phyloP scores from a whole-genome alignment of 352 stramenopile species.

The Globisporangium megalacanthum region DNA sequence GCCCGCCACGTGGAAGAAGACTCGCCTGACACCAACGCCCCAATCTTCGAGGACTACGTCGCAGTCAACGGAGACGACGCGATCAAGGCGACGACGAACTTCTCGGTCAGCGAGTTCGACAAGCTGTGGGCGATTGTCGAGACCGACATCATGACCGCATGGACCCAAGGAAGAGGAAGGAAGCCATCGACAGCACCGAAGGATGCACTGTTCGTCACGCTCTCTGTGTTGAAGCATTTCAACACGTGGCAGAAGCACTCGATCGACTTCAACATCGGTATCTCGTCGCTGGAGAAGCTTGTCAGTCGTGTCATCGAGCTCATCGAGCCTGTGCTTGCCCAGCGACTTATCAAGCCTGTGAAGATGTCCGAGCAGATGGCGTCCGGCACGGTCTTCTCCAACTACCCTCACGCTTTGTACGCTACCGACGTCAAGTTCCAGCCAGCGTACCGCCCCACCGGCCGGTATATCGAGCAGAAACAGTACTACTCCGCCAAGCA shows the following conservation, averaged over 20 bases:
- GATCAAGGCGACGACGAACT: slow-evolving; percentile 11
- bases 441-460: neutral
- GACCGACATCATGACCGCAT: neutral
- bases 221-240: neutral
- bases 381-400: neutral
- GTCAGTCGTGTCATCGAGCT: neutral
- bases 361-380: neutral
- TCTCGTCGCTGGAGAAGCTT: neutral
- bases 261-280: slow-evolving; percentile 1
- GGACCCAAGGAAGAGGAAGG: neutral
- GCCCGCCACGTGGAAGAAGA: slow-evolving; percentile 11
- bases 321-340: neutral
- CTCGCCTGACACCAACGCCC: neutral
- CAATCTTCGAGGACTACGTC: slow-evolving; percentile 9
- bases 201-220: neutral
- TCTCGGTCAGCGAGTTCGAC: neutral
- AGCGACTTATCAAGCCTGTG: neutral
- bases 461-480: slow-evolving; percentile 2
- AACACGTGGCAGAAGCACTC: neutral
- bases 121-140: neutral
- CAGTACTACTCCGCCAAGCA: slow-evolving; percentile 8
- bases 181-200: neutral
- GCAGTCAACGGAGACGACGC: slow-evolving; percentile 7
- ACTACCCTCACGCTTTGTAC: neutral
- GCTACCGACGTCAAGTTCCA: neutral